Conservation (phyloP, 1,284 basidiomycete genomes). For the Moniliophthora roreri region DNA sequence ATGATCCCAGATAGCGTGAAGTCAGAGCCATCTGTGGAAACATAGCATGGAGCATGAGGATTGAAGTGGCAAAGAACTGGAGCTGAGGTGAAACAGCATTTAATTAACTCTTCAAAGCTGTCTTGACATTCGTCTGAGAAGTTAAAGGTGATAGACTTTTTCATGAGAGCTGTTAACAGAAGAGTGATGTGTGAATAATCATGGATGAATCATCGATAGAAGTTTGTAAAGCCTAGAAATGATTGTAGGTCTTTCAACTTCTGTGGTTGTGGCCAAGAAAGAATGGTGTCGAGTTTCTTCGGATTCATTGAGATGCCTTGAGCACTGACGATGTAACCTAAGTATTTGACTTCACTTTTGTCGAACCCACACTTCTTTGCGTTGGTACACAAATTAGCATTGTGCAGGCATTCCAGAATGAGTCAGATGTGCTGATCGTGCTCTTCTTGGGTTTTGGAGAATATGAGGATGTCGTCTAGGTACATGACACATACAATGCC, state of each 20-base stretch:
- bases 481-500: constrained; percentile 23
- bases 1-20: too few relatives aligned
- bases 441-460: too few relatives aligned
- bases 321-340: constrained; percentile 30
- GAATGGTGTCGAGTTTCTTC: constrained; percentile 33
- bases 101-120: neutral
- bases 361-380: constrained; percentile 33
- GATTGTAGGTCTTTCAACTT: too few relatives aligned
- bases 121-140: too few relatives aligned
- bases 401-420: too few relatives aligned
- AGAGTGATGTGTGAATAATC: constrained; percentile 23
- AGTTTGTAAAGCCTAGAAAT: too few relatives aligned
- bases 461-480: too few relatives aligned
- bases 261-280: too few relatives aligned
- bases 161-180: constrained; percentile 12
- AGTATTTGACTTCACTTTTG: constrained; percentile 35
- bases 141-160: too few relatives aligned
- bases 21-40: constrained; percentile 20
- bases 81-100: constrained; percentile 3
- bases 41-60: constrained; percentile 32
- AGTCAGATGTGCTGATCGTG: too few relatives aligned
- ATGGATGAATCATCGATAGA: constrained; percentile 35
- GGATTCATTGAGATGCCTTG: constrained; percentile 38
- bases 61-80: constrained; percentile 10
- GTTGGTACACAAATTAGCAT: constrained; percentile 27